Conservation (phyloP, 805 yeast genomes). For the Yarrowia keelungensis region DNA sequence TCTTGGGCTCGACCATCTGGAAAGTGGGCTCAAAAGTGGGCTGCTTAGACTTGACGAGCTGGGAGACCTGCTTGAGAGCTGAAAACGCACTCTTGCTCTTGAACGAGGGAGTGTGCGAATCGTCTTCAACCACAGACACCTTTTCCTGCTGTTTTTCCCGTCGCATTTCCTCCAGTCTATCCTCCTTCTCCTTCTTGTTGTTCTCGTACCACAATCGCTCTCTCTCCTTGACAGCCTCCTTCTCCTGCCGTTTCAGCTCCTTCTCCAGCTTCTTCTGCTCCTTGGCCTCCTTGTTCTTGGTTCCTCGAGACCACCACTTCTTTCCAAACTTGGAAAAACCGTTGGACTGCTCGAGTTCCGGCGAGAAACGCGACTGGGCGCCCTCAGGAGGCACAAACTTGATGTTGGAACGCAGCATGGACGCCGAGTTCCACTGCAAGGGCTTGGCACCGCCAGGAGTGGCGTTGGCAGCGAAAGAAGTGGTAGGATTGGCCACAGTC, state of each 20-base stretch:
- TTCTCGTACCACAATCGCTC: slow-evolving; percentile 17
- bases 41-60: slow-evolving; percentile 30
- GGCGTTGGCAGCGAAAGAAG: slow-evolving; percentile 16
- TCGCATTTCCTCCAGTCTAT: background rate
- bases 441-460: slow-evolving; percentile 11
- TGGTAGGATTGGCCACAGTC: background rate
- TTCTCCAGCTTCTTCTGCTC: slow-evolving; percentile 2
- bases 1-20: slow-evolving; percentile 31
- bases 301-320: slow-evolving; percentile 11
- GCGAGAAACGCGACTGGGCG: slow-evolving; percentile 17
- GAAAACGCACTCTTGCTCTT: slow-evolving; percentile 8
- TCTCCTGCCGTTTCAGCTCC: slow-evolving; percentile 19
- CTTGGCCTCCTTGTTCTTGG: slow-evolving; percentile 20
- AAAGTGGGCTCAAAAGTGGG: slow-evolving; percentile 27
- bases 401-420: slow-evolving; percentile 24
- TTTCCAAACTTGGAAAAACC: slow-evolving; percentile 30
- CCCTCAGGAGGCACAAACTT: slow-evolving; percentile 34
- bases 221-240: slow-evolving; percentile 18
- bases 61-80: slow-evolving; percentile 27
- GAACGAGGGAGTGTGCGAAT: background rate
- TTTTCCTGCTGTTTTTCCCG: background rate
- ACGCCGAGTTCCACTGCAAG: slow-evolving; percentile 3
- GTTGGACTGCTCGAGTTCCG: slow-evolving; percentile 10
- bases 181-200: slow-evolving; percentile 22
- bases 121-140: background rate